A percentile compares a stretch with the other conserved stretches of the same genome.
phyloP scores from a whole-genome alignment of 1,139 yeast species.

The Geotrichum klebahnii region DNA sequence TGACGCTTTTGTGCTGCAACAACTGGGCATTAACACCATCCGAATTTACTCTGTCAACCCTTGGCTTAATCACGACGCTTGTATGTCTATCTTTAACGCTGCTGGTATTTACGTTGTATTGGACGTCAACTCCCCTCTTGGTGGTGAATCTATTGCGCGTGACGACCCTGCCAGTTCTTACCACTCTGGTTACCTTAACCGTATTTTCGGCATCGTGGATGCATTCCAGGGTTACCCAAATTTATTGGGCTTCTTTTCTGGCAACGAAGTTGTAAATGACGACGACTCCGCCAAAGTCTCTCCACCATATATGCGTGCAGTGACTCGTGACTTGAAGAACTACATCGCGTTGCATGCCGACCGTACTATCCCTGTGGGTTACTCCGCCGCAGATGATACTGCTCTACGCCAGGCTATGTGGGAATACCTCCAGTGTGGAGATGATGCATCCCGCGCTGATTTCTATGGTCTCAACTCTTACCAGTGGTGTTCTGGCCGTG shows the following conservation, averaged over 20 bases:
- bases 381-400: constrained; percentile 92
- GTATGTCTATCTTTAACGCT: constrained; percentile 85
- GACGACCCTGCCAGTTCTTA: constrained; percentile 88
- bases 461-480: constrained; percentile 94
- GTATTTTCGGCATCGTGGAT: constrained; percentile 73
- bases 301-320: constrained; percentile 60
- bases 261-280: constrained; percentile 88
- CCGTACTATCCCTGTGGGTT: constrained; percentile 82
- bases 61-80: constrained; percentile 74
- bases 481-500: constrained; percentile 85
- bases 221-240: constrained; percentile 82
- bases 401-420: constrained; percentile 71
- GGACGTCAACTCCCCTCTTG: constrained; percentile 85
- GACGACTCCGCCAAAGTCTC: constrained; percentile 56
- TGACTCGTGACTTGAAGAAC: constrained; percentile 72
- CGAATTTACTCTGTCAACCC: constrained; percentile 86
- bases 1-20: constrained; percentile 73
- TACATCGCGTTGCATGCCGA: constrained; percentile 58
- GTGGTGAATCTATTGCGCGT: constrained; percentile 73
- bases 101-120: constrained; percentile 89
- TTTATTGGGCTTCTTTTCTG: constrained; percentile 89
- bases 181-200: constrained; percentile 61
- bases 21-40: constrained; percentile 76
- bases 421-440: constrained; percentile 72
- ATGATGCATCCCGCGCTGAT: constrained; percentile 64